Base-by-base conservation (phyloP, 169 alveolate genomes). In the Miamiensis avidus region DNA sequence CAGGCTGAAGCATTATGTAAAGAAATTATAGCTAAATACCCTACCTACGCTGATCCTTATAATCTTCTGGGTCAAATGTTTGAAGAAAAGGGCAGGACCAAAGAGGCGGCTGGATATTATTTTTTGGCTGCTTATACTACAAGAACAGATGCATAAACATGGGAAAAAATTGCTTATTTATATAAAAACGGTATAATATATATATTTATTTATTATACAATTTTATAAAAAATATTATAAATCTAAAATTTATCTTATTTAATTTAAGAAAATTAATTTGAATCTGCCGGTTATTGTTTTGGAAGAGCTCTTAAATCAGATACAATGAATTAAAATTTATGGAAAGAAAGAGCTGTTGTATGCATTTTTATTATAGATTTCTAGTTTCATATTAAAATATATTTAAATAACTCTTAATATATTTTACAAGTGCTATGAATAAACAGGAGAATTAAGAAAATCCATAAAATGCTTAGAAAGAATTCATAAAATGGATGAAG, bases 91-190 rank as follows among this genome's bases (percentile, higher is more conserved):
- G 76, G 76, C 1, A 79, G 34, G 76, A 79, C 64, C 31, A 79
- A 79, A 79, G 84, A 79, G 65, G 84, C 84, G 29, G 84, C 84
- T 29, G 84, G 64, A 28, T 79, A 79, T 64, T 79, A 79, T n/a
- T 79, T 79, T 28, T 65, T 34, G 30, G 84, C 84, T 0, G 84
- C 84, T 79, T 79, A 79, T 30, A 34, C 29, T 4, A 49, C 30
- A 11, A 79, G 65, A 34, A 33, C 84, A 0, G 31, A 34, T 49
- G 75, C 84, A 0, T 49, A 79, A 79, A 79, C 34, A 28, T 79
- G 84, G 84, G 84, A 79, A 29, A 29, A 72, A 34, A 79, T 79
- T 0, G 84, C 77, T 4, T 79, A 79, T 16, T 79, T 79, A 64
- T 79, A 79, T 79, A 79, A 79, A 79, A 65, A 79, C n/a, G 84